A percentile compares a stretch with the other conserved stretches of the same genome.
These are phyloP conservation scores for Neocatenulostroma microsporum DNA, from an alignment of 2,329 filamentous ascomycete genomes.

Conservation along the genomic window DNA sequence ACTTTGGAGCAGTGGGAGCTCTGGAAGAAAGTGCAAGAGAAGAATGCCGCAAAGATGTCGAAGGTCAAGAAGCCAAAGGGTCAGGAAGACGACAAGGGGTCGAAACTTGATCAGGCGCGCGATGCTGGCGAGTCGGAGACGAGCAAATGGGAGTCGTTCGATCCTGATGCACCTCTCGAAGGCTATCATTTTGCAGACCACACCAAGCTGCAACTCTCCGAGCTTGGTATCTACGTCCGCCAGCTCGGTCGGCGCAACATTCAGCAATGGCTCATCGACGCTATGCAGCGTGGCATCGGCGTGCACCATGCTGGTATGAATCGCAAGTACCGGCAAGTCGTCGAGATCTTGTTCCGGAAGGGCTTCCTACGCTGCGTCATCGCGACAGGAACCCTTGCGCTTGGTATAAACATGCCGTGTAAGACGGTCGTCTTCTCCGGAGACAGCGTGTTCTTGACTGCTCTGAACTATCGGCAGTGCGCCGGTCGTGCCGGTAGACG, in stretches of 20 bases:
- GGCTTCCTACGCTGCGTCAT: conserved; percentile 64
- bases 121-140: conserved; percentile 50
- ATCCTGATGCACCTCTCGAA: conserved; percentile 56
- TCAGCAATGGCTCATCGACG: conserved; percentile 48
- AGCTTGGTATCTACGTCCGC: conserved; percentile 50
- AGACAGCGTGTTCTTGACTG: conserved; percentile 64
- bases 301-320: conserved; percentile 78
- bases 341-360: conserved; percentile 67
- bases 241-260: conserved; percentile 48
- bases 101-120: conserved; percentile 50
- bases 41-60: conserved; percentile 29
- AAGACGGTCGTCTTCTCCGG: conserved; percentile 72
- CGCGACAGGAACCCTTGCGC: conserved; percentile 65
- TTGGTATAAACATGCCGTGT: conserved; percentile 79
- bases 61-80: conserved; percentile 27
- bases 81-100: conserved; percentile 42
- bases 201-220: conserved; percentile 50
- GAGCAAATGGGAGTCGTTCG: conserved; percentile 56
- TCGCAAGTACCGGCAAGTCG: conserved; percentile 62
- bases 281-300: conserved; percentile 60
- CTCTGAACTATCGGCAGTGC: conserved; percentile 68
- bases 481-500: conserved; percentile 70
- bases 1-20: conserved; percentile 52
- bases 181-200: conserved; percentile 60
- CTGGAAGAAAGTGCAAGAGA: conserved; percentile 45